Base-by-base conservation (phyloP, 495 filamentous ascomycete species). In the Terfezia claveryi region DNA sequence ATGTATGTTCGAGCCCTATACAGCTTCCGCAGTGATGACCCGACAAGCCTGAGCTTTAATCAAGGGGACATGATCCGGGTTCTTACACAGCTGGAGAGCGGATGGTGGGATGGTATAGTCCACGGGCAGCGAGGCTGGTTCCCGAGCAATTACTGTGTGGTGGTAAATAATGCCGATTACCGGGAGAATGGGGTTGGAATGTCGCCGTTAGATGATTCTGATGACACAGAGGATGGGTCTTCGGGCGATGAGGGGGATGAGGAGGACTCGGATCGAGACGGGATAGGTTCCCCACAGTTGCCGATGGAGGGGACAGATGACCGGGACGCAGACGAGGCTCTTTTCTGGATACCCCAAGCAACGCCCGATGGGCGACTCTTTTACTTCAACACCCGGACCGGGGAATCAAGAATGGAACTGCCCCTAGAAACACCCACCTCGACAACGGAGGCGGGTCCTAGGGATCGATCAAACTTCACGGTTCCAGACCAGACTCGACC, bases 51-150 rank as follows among this genome's bases (percentile, higher is more conserved):
- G 62, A 95, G 88, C 70, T 96, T 98, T 67, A 84, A 80, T 57
- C 81, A 89, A 62, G 92, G 92, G 58, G 91, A 96, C 65, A 79
- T 94, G 56, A 96, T 98, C 57, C 87, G 95, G 70, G 91, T 98
- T 61, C 82, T 98, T 56, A 98, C 93, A 55, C 88, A 94, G 68
- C 73, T 98, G 46, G 92, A 95, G 62, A 96, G 87, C 58, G 91
- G 91, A 9, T 98, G 91, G 91, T 98, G 91, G 91, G 91, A 98
- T 70, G 91, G 91, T 10, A 85, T 96, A 41, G 89, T 96, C 64
- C 82, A 88, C 58, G 87, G 83, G 50, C 80, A 89, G 56, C 80
- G 91, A 59, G 91, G 91, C 55, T 98, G 91, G 91, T 98, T 98
- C 70, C 91, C 91, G 8, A 96, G 91, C 74, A 98, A 98, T 67